Evolutionary conservation across 108 stramenopile species (phyloP).

Genomic region (Tribonema minus): DNA sequence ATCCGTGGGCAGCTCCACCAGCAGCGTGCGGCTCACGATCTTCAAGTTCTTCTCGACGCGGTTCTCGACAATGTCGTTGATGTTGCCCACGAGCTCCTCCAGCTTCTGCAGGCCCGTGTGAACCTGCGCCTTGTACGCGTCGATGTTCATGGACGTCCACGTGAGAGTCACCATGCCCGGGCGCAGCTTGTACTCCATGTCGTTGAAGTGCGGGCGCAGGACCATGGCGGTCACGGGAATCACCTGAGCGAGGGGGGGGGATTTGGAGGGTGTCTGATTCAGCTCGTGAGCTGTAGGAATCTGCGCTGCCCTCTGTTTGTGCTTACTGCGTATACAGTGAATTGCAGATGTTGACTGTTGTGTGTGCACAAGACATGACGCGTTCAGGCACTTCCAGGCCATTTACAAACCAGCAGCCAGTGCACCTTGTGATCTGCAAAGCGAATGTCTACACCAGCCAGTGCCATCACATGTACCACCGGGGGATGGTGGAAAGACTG

Average conservation of each 20-base stretch:
- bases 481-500: too few species aligned
- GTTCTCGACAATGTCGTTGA: slow-evolving; percentile 85
- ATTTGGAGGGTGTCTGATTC: neutral
- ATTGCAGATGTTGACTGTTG: too few species aligned
- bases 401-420: too few species aligned
- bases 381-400: too few species aligned
- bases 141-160: slow-evolving; percentile 90
- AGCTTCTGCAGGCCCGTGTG: slow-evolving; percentile 67
- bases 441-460: too few species aligned
- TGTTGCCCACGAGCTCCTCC: slow-evolving; percentile 73
- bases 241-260: slow-evolving; percentile 35
- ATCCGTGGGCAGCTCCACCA: slow-evolving; percentile 77
- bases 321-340: too few species aligned
- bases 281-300: neutral
- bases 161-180: slow-evolving; percentile 87
- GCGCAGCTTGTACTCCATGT: slow-evolving; percentile 83
- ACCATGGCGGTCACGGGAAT: slow-evolving; percentile 80
- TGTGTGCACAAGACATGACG: too few species aligned
- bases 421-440: too few species aligned
- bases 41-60: slow-evolving; percentile 85
- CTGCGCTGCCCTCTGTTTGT: neutral
- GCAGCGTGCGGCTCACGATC: slow-evolving; percentile 71
- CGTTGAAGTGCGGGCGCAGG: slow-evolving; percentile 73
- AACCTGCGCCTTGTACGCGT: slow-evolving; percentile 68
- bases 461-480: too few species aligned